Conservation (phyloP, 202 grass and related monocot species). For the Carex arenaria region DNA sequence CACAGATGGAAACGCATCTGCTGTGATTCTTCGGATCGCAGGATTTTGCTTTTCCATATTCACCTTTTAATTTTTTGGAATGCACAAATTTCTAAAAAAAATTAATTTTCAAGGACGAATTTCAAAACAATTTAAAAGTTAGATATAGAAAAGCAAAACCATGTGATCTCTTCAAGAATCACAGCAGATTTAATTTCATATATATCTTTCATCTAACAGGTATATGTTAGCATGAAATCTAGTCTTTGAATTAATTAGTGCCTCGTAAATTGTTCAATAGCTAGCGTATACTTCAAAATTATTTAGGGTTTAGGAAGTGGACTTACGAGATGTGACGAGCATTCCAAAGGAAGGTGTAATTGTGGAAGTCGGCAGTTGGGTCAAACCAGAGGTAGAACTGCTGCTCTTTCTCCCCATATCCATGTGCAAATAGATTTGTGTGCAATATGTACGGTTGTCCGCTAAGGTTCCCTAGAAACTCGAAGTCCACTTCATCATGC, state of each 20-base stretch:
- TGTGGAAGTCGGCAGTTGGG: constrained; percentile 64
- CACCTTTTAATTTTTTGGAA: no score
- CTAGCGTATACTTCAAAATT: background rate
- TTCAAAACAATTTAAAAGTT: no score
- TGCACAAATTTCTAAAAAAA: no score
- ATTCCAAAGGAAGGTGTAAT: constrained; percentile 69
- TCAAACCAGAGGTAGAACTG: constrained; percentile 75
- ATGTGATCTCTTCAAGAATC: no score
- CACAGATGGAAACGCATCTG: no score
- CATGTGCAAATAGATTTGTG: constrained; percentile 57
- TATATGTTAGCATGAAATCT: background rate
- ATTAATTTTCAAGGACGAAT: no score
- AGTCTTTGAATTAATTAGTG: background rate
- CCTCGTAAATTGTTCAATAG: background rate
- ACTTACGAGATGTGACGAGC: constrained; percentile 45
- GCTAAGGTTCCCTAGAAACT: constrained; percentile 55
- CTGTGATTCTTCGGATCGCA: no score
- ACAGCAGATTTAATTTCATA: no score
- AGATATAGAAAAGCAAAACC: no score
- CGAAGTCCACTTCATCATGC: constrained; percentile 72
- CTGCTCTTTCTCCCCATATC: constrained; percentile 56
- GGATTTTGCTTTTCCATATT: no score
- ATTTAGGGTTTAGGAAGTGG: constrained; percentile 2
- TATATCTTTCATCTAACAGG: background rate
- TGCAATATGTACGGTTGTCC: constrained; percentile 64